phyloP scores from a whole-genome alignment of 1,284 basidiomycete genomes.

The Rhodotorula sp. region DNA sequence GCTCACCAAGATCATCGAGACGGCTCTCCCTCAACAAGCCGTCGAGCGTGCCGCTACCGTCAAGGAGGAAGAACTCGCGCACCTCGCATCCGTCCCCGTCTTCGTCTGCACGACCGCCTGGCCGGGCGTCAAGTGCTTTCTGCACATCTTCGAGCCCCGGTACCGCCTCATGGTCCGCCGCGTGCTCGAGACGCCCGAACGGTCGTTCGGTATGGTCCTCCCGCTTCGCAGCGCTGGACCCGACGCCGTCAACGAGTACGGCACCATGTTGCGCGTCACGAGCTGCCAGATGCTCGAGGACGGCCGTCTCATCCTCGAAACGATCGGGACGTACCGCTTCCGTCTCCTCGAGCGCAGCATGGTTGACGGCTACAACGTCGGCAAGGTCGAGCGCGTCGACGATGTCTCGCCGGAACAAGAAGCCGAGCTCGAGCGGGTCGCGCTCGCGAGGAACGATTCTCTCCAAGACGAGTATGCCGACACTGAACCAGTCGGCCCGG shows the following conservation, averaged over 20 bases:
- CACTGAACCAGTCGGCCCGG: neutral
- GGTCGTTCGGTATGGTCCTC: constrained; percentile 88
- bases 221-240: constrained; percentile 50
- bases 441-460: constrained; percentile 25
- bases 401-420: constrained; percentile 59
- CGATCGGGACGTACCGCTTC: constrained; percentile 79
- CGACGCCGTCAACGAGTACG: constrained; percentile 63
- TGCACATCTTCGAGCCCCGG: constrained; percentile 91
- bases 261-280: constrained; percentile 88
- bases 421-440: constrained; percentile 48
- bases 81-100: constrained; percentile 60
- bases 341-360: constrained; percentile 74
- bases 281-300: constrained; percentile 83
- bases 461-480: constrained; percentile 1
- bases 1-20: constrained; percentile 32
- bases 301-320: constrained; percentile 84
- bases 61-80: constrained; percentile 29
- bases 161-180: constrained; percentile 90
- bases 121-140: constrained; percentile 79
- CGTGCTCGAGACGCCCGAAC: constrained; percentile 70
- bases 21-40: constrained; percentile 38
- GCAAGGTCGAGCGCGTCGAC: constrained; percentile 68
- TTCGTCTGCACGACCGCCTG: constrained; percentile 87
- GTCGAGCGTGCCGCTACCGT: constrained; percentile 31
- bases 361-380: constrained; percentile 86